Base-by-base conservation (phyloP, 2,329 filamentous ascomycete species). In the Ophiostoma himal-ulmi region DNA sequence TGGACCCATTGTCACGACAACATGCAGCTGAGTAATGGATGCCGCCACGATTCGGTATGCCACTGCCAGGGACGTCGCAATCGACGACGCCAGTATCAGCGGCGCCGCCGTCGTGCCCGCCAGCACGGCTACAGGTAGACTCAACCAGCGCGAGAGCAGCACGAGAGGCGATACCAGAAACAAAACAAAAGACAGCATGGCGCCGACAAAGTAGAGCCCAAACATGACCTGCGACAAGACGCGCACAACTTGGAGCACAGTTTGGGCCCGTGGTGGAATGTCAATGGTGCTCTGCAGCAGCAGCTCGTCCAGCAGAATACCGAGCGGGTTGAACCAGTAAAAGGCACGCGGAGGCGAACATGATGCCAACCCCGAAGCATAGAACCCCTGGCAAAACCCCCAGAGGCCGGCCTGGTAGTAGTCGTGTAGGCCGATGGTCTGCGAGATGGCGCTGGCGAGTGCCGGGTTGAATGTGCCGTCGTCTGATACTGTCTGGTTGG, bases 341-440 rank as follows among this genome's bases (percentile, higher is more conserved):
- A 94, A 83, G 8, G 83, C 82, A 75, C 87, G 76, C 0, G 93
- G 90, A 6, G 81, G 80, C 8, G 91, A 93, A 80, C 94, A 98
- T 8, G 20, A 30, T 0, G 92, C 94, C 73, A 95, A 88, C 52
- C 91, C 91, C 80, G 89, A 83, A 6, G 37, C 65, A 39, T 67
- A n/a, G 75, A 94, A 96, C 26, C 94, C 94, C 78, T 96, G 92
- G 79, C 94, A 98, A 79, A 91, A 97, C 72, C 89, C 90, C 94
- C 94, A 98, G 57, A 97, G 81, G 6, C 94, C 94, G 37, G 96
- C 91, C 76, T 93, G 91, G 80, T 97, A 97, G 80, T 96, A 97
- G 79, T 97, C 94, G 78, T 96, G 93, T 67, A 97, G 84, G 39
- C 94, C 94, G 69, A 97, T 83, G 30, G 90, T 92, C 68, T 92